These are phyloP conservation scores for Sanghuangporus baumii DNA, from an alignment of 1,284 basidiomycete genomes.

Conservation along the genomic window DNA sequence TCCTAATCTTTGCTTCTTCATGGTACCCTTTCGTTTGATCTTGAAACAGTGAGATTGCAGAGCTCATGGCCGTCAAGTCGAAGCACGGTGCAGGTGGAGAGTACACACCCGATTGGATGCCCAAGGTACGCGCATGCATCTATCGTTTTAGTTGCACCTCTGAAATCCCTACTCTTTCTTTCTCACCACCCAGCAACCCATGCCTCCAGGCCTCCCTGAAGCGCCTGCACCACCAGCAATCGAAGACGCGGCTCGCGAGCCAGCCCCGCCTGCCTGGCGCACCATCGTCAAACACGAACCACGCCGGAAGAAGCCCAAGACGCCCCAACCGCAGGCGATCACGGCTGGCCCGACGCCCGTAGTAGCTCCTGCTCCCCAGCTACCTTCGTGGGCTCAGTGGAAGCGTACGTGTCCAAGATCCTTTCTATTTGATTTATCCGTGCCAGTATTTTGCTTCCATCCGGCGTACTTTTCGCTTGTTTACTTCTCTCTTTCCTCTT, in stretches of 20 bases:
- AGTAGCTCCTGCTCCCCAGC: slow-evolving; percentile 34
- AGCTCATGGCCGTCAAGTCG: slow-evolving; percentile 68
- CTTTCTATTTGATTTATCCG: background rate
- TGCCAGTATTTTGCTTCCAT: slow-evolving; percentile 16
- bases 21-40: background rate
- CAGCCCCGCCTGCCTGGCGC: slow-evolving; percentile 65
- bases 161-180: slow-evolving; percentile 21
- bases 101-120: slow-evolving; percentile 61
- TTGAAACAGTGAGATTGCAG: slow-evolving; percentile 58
- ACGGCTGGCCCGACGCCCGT: slow-evolving; percentile 30
- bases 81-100: slow-evolving; percentile 69
- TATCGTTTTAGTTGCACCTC: background rate
- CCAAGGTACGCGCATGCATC: slow-evolving; percentile 35
- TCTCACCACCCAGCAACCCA: slow-evolving; percentile 16
- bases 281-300: slow-evolving; percentile 58
- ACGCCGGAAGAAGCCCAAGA: slow-evolving; percentile 28
- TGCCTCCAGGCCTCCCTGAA: slow-evolving; percentile 28
- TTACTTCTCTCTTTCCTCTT: background rate
- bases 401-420: slow-evolving; percentile 41
- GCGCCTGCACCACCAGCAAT: slow-evolving; percentile 29
- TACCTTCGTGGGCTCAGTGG: slow-evolving; percentile 76
- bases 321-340: slow-evolving; percentile 37
- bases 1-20: no score
- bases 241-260: slow-evolving; percentile 35
- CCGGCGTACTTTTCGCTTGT: background rate